A percentile compares a stretch with the other conserved stretches of the same genome.
Conservation (phyloP, 257 asterid genomes). For the Jacaranda copaia region DNA sequence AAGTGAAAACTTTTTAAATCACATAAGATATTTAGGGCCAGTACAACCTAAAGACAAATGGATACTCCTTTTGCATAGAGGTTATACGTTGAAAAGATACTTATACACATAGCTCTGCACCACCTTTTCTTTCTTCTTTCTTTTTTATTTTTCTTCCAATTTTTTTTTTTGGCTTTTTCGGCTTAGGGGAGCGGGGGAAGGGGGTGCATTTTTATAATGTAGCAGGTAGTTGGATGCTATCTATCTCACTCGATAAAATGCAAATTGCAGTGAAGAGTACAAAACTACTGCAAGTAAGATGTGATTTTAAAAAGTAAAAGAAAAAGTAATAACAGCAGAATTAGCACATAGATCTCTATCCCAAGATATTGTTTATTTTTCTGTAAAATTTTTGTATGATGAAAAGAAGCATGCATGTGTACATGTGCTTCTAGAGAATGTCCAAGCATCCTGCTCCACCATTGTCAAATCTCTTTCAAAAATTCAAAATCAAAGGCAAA, state of each 20-base stretch:
- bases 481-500: not conserved
- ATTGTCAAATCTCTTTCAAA: not conserved
- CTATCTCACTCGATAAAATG: not conserved
- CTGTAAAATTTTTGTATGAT: not conserved
- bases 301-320: not conserved
- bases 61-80: too few species aligned
- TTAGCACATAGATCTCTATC: not conserved
- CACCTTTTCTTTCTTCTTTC: not conserved
- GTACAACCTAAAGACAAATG: too few species aligned
- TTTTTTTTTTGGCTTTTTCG: too few species aligned
- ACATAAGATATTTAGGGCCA: too few species aligned
- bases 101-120: not conserved
- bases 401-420: not conserved
- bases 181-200: too few species aligned
- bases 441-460: too few species aligned
- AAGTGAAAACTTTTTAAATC: constrained; percentile 12
- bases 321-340: not conserved
- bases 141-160: not conserved
- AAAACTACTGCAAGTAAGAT: constrained; percentile 9
- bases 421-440: not conserved
- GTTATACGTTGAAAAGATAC: too few species aligned
- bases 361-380: not conserved
- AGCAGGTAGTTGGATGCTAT: not conserved
- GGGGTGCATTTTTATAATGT: not conserved
- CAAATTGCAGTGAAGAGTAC: not conserved